Conservation (phyloP, 352 stramenopile genomes). For the Hyaloperonospora arabidopsidis region DNA sequence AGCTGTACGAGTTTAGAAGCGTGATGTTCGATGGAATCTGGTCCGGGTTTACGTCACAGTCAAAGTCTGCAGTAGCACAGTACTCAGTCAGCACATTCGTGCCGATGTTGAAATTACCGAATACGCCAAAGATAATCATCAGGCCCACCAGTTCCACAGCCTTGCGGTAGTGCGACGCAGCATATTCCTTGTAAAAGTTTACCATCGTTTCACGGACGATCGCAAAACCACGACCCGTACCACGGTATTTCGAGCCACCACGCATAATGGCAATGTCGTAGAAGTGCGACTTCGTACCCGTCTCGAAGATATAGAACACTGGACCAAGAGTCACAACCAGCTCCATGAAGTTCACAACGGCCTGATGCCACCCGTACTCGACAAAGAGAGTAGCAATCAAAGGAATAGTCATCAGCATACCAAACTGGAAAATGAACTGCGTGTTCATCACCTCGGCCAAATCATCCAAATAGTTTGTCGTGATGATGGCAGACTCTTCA, state of each 20-base stretch:
- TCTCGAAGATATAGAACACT: constrained; percentile 86
- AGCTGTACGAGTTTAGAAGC: constrained; percentile 67
- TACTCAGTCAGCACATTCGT: constrained; percentile 44
- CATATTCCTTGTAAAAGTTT: constrained; percentile 84
- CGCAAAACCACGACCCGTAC: constrained; percentile 74
- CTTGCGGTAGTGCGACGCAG: constrained; percentile 76
- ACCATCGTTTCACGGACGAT: constrained; percentile 81
- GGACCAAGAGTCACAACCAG: constrained; percentile 74
- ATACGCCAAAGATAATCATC: constrained; percentile 78
- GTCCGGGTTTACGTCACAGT: constrained; percentile 44
- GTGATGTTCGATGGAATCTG: constrained; percentile 62
- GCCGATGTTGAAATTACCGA: constrained; percentile 73
- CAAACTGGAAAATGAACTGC: constrained; percentile 86
- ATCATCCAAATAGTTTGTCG: constrained; percentile 63
- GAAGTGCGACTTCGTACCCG: constrained; percentile 77
- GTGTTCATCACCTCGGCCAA: constrained; percentile 76
- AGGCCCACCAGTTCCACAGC: constrained; percentile 69
- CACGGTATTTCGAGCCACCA: constrained; percentile 79
- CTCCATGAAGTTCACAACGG: constrained; percentile 74
- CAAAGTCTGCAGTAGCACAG: constrained; percentile 41
- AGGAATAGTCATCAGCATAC: constrained; percentile 84
- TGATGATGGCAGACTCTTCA: constrained; percentile 65
- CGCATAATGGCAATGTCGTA: constrained; percentile 84
- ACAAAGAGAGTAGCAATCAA: constrained; percentile 78
- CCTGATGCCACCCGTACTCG: constrained; percentile 78